Base-by-base conservation (phyloP, 2,329 filamentous ascomycete genomes). In the Fusarium sororula region DNA sequence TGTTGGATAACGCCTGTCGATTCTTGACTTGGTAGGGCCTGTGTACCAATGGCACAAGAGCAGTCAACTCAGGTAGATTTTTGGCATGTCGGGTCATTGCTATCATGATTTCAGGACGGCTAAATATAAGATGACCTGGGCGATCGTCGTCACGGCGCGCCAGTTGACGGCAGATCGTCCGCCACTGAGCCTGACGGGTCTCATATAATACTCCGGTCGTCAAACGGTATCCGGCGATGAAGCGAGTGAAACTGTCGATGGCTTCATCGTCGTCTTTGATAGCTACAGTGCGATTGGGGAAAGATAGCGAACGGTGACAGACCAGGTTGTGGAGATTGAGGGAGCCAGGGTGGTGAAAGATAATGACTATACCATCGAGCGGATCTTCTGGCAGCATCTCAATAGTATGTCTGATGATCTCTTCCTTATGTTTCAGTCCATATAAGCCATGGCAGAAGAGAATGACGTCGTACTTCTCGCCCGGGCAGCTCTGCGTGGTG, bases 401-500 rank as follows among this genome's bases (percentile, higher is more conserved):
- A 13, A 91, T 76, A 5, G 87, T 84, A 24, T 68, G 73, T 76
- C 85, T 77, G 69, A 92, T 85, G 66, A 83, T 84, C 4, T 20
- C 77, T n/a, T 70, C 74, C 72, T 88, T 87, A 6, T 83, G 83
- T 1, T 82, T 83, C 86, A 91, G 87, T 67, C 88, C 88, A 72
- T 91, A 91, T 85, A 91, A 86, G 81, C 90, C 90, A 77, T 91
- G 89, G 72, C 89, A 91, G 79, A 92, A 90, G 9, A 92, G 75
- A 24, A 92, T 78, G 45, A 91, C 18, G 70, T 92, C 85, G 74
- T 85, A 91, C 66, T 81, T 85, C 28, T 83, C 78, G 38, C 80
- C 73, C 2, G n/a, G 72, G 30, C 78, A 72, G 47, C 68, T 73
- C 13, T 83, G 63, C n/a, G 79, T 63, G 66, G 18, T 68, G 73